phyloP scores from a whole-genome alignment of 257 asterid species.

The Knoxia roxburghii region DNA sequence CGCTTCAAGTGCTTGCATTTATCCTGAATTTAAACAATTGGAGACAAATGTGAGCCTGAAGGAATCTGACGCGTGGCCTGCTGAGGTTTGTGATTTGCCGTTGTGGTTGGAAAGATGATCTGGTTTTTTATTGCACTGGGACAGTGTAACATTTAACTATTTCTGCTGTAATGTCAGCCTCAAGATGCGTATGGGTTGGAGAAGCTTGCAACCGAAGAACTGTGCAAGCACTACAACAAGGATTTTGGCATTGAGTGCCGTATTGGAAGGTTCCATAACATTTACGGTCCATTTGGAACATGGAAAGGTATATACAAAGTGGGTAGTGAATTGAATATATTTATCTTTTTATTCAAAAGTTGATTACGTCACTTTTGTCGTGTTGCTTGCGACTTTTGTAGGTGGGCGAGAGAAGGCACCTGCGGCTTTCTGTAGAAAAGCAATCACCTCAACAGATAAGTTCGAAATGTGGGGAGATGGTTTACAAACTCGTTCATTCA shows the following conservation, averaged over 20 bases:
- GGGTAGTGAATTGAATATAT: background rate
- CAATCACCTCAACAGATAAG: slow-evolving; percentile 60
- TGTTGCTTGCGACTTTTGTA: slow-evolving; percentile 20
- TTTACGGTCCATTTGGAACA: slow-evolving; percentile 93
- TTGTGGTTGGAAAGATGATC: background rate
- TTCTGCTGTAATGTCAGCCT: slow-evolving; percentile 35
- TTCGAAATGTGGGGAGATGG: slow-evolving; percentile 98
- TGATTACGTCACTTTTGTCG: background rate
- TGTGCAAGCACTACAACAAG: slow-evolving; percentile 83
- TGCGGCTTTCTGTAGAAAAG: slow-evolving; percentile 83
- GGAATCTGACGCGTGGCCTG: slow-evolving; percentile 94
- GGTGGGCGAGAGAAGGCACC: slow-evolving; percentile 97
- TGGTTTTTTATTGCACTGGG: background rate
- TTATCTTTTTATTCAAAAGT: background rate
- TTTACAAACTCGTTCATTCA: slow-evolving; percentile 77
- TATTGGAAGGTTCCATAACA: slow-evolving; percentile 89
- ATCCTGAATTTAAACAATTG: slow-evolving; percentile 83
- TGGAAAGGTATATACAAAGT: slow-evolving; percentile 60
- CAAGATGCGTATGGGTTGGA: slow-evolving; percentile 92
- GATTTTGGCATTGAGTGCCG: slow-evolving; percentile 87
- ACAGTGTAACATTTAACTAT: slow-evolving; percentile 2
- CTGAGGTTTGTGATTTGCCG: slow-evolving; percentile 47
- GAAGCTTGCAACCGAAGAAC: slow-evolving; percentile 76
- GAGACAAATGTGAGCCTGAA: slow-evolving; percentile 88
- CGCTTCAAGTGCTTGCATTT: slow-evolving; percentile 87